Evolutionary conservation across 768 basidiomycete species (phyloP), one percentile per base, ranked within the genome.

Genomic region (Suillus placidus): DNA sequence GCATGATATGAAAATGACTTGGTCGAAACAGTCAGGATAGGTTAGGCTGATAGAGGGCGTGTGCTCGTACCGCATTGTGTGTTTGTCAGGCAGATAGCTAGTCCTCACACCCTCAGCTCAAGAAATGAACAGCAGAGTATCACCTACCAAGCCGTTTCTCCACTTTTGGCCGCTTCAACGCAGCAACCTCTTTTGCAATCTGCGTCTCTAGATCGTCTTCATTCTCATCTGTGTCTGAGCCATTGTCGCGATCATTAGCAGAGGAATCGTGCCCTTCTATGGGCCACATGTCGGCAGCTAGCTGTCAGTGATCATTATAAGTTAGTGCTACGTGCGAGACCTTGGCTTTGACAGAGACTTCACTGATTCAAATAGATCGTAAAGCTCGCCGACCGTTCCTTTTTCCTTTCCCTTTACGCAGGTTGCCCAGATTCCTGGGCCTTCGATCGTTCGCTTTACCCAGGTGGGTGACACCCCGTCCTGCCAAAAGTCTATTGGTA

Each of bases 331-430:
- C 47, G 57, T 32, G 64, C 43, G 20, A 60, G 55, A 16, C 26
- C n/a, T 64, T 23, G 49, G 32, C 6, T 5, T 32, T 12, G 52
- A 32, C 40, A 49, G 12, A n/a, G 60, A 18, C 76, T 87, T 70
- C 68, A 93, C 93, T 61, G 84, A 84, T 66, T 93, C 90, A 63
- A 95, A 92, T 12, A 95, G 71, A 71, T 93, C 91, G 67, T 89
- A 89, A 42, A 92, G 75, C 72, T 95, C 93, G 43, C 88, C 87
- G 5, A 92, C 85, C 0, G 90, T 84, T 71, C 88, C 89, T 68
- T 85, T 90, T 74, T 95, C 94, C 69, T 89, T 94, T 23, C 93
- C 93, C 74, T 90, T 92, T 37, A 93, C 84, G 82, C 92, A 94
- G 71, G 88, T 93, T 12, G 87, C 90, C 93, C 93, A 95, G 23